Evolutionary conservation across 331 rosid species (phyloP).

Genomic region (Quercus lobata): DNA sequence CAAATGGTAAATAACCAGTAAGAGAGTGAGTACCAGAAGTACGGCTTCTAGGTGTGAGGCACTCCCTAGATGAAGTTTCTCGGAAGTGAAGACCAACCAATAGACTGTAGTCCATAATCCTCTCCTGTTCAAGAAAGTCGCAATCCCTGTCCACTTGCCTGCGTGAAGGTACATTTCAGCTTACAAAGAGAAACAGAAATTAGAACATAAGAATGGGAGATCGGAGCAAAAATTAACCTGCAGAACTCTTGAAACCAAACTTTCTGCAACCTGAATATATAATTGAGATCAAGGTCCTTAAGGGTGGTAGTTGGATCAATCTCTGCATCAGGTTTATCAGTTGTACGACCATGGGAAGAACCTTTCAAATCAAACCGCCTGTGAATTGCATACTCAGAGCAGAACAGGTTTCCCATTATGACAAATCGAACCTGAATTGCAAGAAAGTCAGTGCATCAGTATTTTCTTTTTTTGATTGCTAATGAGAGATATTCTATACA

Average conservation of each 20-base stretch:
- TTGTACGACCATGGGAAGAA: conserved; percentile 84
- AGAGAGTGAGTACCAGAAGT: conserved; percentile 36
- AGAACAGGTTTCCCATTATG: conserved; percentile 92
- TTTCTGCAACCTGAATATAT: conserved; percentile 75
- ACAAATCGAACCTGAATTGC: conserved; percentile 83
- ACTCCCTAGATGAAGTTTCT: conserved; percentile 40
- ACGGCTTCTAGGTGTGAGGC: conserved; percentile 26
- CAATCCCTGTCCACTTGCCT: conserved; percentile 97
- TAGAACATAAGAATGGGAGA: not conserved
- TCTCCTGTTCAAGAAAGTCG: conserved; percentile 90
- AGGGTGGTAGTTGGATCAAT: conserved; percentile 87
- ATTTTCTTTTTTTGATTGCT: not conserved
- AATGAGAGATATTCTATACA: conserved; percentile 4
- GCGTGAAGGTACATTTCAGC: conserved; percentile 24
- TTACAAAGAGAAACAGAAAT: not conserved
- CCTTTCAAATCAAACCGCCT: conserved; percentile 93
- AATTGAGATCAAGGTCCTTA: conserved; percentile 90
- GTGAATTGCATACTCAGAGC: conserved; percentile 68
- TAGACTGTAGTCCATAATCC: conserved; percentile 97
- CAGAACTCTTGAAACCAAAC: conserved; percentile 84
- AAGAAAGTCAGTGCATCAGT: conserved; percentile 10
- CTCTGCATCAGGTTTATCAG: conserved; percentile 70
- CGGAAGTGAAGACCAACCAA: conserved; percentile 91
- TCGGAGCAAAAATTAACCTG: conserved; percentile 42
- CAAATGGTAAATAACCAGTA: conserved; percentile 24